phyloP scores from a whole-genome alignment of 257 asterid genomes.

The Solanum ossicruentum region DNA sequence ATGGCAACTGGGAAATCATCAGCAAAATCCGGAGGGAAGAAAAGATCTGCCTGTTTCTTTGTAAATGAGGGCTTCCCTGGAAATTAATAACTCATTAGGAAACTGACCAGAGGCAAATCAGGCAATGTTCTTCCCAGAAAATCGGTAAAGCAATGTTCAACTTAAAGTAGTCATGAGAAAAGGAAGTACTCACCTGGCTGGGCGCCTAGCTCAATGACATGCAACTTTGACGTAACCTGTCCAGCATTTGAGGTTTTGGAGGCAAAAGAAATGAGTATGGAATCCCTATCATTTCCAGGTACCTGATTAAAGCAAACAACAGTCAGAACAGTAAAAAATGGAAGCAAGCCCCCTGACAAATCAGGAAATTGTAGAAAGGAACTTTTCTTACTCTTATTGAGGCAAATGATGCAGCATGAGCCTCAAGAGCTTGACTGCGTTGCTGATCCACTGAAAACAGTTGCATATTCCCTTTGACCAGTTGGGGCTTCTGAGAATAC shows the following conservation, averaged over 20 bases:
- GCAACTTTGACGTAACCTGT: conserved; percentile 54
- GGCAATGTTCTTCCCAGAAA: background rate
- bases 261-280: conserved; percentile 87
- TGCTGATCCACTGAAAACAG: conserved; percentile 93
- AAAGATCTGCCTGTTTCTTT: conserved; percentile 97
- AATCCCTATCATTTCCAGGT: conserved; percentile 84
- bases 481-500: conserved; percentile 63
- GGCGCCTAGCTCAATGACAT: conserved; percentile 67
- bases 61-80: conserved; percentile 93
- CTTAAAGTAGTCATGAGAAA: background rate
- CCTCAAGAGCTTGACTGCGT: conserved; percentile 98
- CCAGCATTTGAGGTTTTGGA: conserved; percentile 55
- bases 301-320: conserved; percentile 34
- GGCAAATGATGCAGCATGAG: conserved; percentile 98
- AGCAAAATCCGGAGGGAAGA: conserved; percentile 95
- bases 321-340: background rate
- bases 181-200: conserved; percentile 52
- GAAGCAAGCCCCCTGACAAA: background rate
- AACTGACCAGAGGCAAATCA: background rate
- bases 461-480: conserved; percentile 97
- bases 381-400: conserved; percentile 46
- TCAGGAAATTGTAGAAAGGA: background rate
- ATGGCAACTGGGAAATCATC: conserved; percentile 99
- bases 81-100: background rate
- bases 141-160: background rate